Evolutionary conservation across 805 yeast species (phyloP), one percentile per base, ranked within the genome.

Genomic region (Wickerhamiella hasegawae): DNA sequence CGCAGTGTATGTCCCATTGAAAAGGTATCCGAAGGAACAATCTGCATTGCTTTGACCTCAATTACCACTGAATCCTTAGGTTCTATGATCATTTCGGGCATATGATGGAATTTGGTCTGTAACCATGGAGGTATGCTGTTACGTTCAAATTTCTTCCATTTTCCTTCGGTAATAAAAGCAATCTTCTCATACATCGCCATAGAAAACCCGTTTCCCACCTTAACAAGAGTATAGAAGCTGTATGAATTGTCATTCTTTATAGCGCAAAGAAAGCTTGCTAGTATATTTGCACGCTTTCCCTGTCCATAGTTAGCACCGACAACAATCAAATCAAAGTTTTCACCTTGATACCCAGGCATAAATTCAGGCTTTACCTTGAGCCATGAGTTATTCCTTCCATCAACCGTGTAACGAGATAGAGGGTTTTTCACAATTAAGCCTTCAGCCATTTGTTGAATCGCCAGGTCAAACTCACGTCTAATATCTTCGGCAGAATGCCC

Each of bases 291-390:
- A 3, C 59, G 45, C 27, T 59, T 62, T 32, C 87, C 87, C 17
- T 68, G 65, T 0, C 82, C 83, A 14, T 73, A 73, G 37, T 70
- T 73, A 37, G 74, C 76, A 0, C 96, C 98, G 38, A 85, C 73
- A 0, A 87, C 69, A 3, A 74, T 61, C 32, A 84, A 52, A 53
- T 87, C 97, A 41, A 84, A 60, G 47, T 80, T 79, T 43, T 84
- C 94, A 8, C 94, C 94, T 53, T 79, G 78, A 39, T 77, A 82
- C 5, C 52, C 52, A 37, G 73, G 77, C 35, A 84, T 59, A 49
- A 84, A 85, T 45, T 85, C 95, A 0, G 97, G 97, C 52, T 87
- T 87, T 2, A 87, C 69, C 49, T 87, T 87, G 12, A 83, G 60
- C 94, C 96, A 87, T n/a, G 65, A 57, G 14, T 66, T 68, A 29